These are phyloP conservation scores for Myxozyma kluyveri DNA, from an alignment of 805 yeast species.

Conservation along the genomic window DNA sequence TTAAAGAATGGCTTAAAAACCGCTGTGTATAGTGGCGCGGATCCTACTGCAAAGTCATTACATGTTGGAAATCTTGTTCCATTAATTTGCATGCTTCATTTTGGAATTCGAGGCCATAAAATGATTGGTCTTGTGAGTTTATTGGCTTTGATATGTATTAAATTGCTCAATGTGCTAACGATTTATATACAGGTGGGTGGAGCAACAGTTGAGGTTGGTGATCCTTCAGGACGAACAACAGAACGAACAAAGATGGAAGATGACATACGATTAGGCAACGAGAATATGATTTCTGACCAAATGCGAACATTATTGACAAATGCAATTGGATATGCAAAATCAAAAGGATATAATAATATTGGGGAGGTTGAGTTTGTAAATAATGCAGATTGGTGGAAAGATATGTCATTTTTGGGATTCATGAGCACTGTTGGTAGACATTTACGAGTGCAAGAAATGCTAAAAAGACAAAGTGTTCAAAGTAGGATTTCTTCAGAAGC, in stretches of 20 bases:
- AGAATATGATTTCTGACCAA: slow-evolving; percentile 58
- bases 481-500: slow-evolving; percentile 62
- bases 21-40: slow-evolving; percentile 84
- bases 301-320: slow-evolving; percentile 56
- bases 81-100: slow-evolving; percentile 77
- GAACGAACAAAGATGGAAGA: slow-evolving; percentile 66
- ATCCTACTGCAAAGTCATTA: slow-evolving; percentile 85
- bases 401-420: slow-evolving; percentile 71
- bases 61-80: slow-evolving; percentile 92
- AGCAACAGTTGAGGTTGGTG: slow-evolving; percentile 95
- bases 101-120: slow-evolving; percentile 73
- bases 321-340: slow-evolving; percentile 61
- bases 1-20: slow-evolving; percentile 10
- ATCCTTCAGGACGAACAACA: slow-evolving; percentile 86
- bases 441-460: slow-evolving; percentile 81
- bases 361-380: slow-evolving; percentile 53
- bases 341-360: slow-evolving; percentile 41
- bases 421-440: slow-evolving; percentile 71
- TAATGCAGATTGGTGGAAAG: slow-evolving; percentile 84
- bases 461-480: slow-evolving; percentile 83
- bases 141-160: neutral
- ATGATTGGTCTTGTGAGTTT: slow-evolving; percentile 65
- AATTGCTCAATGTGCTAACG: slow-evolving; percentile 5
- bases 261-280: slow-evolving; percentile 54
- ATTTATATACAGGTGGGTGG: slow-evolving; percentile 52